Evolutionary conservation across 228 moss, liverwort and hornwort species (phyloP).

Genomic region (Sphagnum magellanicum): DNA sequence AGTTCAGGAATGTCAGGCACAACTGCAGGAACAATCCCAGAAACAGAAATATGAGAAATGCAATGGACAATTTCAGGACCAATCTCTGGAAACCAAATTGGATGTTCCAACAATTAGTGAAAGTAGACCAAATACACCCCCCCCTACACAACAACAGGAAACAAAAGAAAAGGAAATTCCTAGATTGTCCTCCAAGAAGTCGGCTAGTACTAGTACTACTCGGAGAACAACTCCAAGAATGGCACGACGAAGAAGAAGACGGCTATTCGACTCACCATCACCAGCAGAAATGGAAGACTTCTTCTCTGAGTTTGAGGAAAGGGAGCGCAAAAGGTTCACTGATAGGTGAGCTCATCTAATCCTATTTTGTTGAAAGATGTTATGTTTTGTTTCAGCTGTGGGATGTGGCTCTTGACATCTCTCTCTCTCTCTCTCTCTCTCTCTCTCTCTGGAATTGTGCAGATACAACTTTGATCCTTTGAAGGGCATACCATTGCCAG

Average conservation of each 20-base stretch:
- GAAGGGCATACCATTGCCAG: conserved; percentile 27
- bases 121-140: conserved; percentile 20
- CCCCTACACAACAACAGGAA: not conserved
- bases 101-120: not conserved
- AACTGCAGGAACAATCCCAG: too few relatives aligned
- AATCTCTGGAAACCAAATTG: not conserved
- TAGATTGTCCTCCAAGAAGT: conserved; percentile 20
- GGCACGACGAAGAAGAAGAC: conserved; percentile 13
- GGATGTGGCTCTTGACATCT: too few relatives aligned
- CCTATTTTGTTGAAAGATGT: too few relatives aligned
- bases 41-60: not conserved
- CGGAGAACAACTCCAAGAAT: conserved; percentile 7
- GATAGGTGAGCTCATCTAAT: conserved; percentile 12
- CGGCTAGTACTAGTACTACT: not conserved
- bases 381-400: too few relatives aligned
- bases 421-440: not conserved
- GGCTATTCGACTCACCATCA: conserved; percentile 25
- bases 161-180: not conserved
- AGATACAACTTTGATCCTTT: conserved; percentile 42
- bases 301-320: conserved; percentile 31
- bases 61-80: conserved; percentile 1
- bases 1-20: too few relatives aligned
- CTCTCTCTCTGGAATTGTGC: not conserved
- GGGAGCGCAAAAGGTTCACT: conserved; percentile 24
- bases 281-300: conserved; percentile 30